Evolutionary conservation across 1,284 basidiomycete genomes (phyloP), one percentile per base, ranked within the genome.

Genomic region (Sparassis latifolia): DNA sequence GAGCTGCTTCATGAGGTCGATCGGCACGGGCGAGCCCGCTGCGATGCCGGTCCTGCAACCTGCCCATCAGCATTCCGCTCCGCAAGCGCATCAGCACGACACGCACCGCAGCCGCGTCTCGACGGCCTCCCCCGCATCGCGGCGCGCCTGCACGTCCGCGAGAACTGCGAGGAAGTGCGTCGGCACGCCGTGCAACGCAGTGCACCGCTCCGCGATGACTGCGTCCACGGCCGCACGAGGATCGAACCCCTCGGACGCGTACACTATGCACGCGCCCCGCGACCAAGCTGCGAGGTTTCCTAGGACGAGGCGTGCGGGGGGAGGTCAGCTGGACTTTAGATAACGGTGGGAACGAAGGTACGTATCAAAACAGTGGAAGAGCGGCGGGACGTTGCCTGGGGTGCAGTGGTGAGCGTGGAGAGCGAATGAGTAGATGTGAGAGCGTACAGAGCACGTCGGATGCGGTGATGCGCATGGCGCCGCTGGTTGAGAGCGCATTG

Each of bases 351-450:
- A 51, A 27, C 40, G 33, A 51, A 32, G 28, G 35, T 38, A 86
- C 87, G 84, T 67, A 89, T 89, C 89, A 78, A 92, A 92, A 61
- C 89, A 92, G 63, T 92, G 88, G 63, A 91, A 91, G 0, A 91
- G 66, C 0, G 88, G 88, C 2, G 89, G 88, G 1, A 82, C 82
- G 56, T 91, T 90, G 71, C 85, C 85, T 87, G 46, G 6, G 33
- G 40, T 54, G 7, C 39, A 28, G 39, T 3, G 30, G 35, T 37
- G 29, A 58, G 44, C 49, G 40, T 35, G 28, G 33, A 43, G 20
- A 27, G 40, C 3, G 43, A 10, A 33, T 12, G 33, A 12, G 40
- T n/a, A 31, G 30, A 29, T 42, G 27, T 40, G 5, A 7, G 27
- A 27, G 69, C 82, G 38, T 58, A 86, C 87, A 89, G 3, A 91